phyloP scores from a whole-genome alignment of 2,329 filamentous ascomycete genomes.

The Herpotrichia juniperi region DNA sequence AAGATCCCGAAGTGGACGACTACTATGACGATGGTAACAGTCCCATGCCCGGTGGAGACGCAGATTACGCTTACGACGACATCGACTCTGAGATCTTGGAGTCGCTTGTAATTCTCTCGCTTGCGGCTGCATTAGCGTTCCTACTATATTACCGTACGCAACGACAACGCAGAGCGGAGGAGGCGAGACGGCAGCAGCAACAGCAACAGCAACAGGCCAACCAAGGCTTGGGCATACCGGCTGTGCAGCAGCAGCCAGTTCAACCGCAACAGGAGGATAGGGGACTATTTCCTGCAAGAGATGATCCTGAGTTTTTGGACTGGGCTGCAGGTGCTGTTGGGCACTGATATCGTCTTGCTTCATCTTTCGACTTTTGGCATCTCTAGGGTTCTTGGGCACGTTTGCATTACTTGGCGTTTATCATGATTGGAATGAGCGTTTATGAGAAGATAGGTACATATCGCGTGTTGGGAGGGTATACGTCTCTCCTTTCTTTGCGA shows the following conservation, averaged over 20 bases:
- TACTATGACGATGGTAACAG: slow-evolving; percentile 41
- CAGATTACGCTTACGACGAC: slow-evolving; percentile 66
- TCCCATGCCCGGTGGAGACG: slow-evolving; percentile 54
- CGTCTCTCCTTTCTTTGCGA: neutral
- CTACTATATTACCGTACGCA: slow-evolving; percentile 83
- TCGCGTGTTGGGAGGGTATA: no score
- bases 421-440: slow-evolving; percentile 1
- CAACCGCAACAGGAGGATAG: slow-evolving; percentile 49
- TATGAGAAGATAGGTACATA: neutral
- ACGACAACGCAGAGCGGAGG: slow-evolving; percentile 55
- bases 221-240: slow-evolving; percentile 15
- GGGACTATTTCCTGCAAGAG: slow-evolving; percentile 69
- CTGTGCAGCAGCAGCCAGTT: slow-evolving; percentile 34
- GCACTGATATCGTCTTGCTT: slow-evolving; percentile 49
- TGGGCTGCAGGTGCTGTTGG: slow-evolving; percentile 73
- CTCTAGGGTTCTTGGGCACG: neutral
- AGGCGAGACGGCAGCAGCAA: slow-evolving; percentile 38
- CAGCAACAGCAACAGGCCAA: slow-evolving; percentile 40
- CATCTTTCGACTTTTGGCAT: slow-evolving; percentile 1
- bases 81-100: slow-evolving; percentile 83
- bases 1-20: slow-evolving; percentile 59
- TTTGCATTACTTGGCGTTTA: slow-evolving; percentile 7
- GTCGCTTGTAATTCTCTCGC: slow-evolving; percentile 79
- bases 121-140: slow-evolving; percentile 75
- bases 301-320: slow-evolving; percentile 70